Base-by-base conservation (phyloP, 2,329 filamentous ascomycete genomes). In the Phialophora tarda region DNA sequence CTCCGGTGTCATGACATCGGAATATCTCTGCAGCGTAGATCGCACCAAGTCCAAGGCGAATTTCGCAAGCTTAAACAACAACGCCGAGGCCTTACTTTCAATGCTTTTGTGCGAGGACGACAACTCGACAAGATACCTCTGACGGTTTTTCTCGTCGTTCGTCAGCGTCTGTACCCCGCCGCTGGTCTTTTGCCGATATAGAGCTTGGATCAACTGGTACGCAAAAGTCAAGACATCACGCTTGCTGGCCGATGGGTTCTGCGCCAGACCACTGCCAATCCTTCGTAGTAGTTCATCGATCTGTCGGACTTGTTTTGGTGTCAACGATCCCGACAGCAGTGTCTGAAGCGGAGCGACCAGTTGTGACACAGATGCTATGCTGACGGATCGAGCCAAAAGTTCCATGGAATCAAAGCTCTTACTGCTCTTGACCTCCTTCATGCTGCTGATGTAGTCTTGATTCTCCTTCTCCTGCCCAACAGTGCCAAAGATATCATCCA, bases 381-480 rank as follows among this genome's bases (percentile, higher is more conserved):
- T 94, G 1, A 92, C 89, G 56, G 89, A 93, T 74, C 89, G 91
- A 28, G 95, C 91, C 70, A 98, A 84, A 17, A 98, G 83, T 77
- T 98, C 94, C 89, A 98, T 96, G 0, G 95, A 96, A 75, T 99
- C 96, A 74, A 93, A 96, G 76, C 93, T 97, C 82, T 98, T 99
- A 82, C 91, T 97, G 78, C 91, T 95, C 82, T 97, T 98, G 64
- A 99, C 90, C 79, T 99, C 95, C 78, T 96, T 97, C 89, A 96
- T 97, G 78, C 94, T 91, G 76, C 89, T 97, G 63, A 90, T 89
- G 77, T 99, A 99, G 61, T 93, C 95, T 73, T 97, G 93, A 0
- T 94, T 94, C 73, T 99, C 95, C 78, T 99, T 99, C 75, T 99
- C 94, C 79, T 97, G 91, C 1, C 95, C 95, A 38, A 91, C 90